phyloP scores from a whole-genome alignment of 2,329 filamentous ascomycete genomes.

The Penicillium sp. region DNA sequence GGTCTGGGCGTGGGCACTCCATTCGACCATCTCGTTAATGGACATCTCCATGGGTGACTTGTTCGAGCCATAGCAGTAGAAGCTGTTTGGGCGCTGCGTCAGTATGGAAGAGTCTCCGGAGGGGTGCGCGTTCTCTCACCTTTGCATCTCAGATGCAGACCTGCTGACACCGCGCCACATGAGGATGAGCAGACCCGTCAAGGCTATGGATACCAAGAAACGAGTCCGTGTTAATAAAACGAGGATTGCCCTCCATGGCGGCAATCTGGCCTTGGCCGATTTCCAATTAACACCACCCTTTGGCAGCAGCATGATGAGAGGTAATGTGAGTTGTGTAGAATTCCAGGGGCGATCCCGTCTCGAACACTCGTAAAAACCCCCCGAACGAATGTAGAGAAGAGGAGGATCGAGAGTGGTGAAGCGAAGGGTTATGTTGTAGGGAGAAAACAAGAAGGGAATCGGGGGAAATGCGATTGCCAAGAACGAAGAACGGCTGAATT shows the following conservation, averaged over 20 bases:
- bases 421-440: conserved; percentile 4
- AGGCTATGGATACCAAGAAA: conserved; percentile 63
- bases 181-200: conserved; percentile 64
- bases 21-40: conserved; percentile 78
- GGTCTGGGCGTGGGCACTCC: conserved; percentile 80
- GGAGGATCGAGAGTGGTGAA: conserved; percentile 1
- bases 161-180: conserved; percentile 79
- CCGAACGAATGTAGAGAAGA: conserved; percentile 22
- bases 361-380: conserved; percentile 19
- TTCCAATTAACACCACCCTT: conserved; percentile 91
- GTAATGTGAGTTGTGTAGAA: conserved; percentile 41
- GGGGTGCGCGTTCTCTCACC: conserved; percentile 46
- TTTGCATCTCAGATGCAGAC: conserved; percentile 80
- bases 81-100: conserved; percentile 48
- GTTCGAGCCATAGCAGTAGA: conserved; percentile 91
- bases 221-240: conserved; percentile 66
- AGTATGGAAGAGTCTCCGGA: neutral
- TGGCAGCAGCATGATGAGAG: conserved; percentile 72
- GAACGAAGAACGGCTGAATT: conserved; percentile 12
- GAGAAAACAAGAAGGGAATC: conserved; percentile 17
- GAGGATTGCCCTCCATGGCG: conserved; percentile 64
- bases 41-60: conserved; percentile 97
- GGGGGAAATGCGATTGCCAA: conserved; percentile 15
- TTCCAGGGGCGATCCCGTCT: conserved; percentile 18
- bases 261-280: conserved; percentile 68